A percentile compares a stretch with the other conserved stretches of the same genome.
Conservation (phyloP, 2,329 filamentous ascomycete genomes). For the Ophiostoma triangulosporum region DNA sequence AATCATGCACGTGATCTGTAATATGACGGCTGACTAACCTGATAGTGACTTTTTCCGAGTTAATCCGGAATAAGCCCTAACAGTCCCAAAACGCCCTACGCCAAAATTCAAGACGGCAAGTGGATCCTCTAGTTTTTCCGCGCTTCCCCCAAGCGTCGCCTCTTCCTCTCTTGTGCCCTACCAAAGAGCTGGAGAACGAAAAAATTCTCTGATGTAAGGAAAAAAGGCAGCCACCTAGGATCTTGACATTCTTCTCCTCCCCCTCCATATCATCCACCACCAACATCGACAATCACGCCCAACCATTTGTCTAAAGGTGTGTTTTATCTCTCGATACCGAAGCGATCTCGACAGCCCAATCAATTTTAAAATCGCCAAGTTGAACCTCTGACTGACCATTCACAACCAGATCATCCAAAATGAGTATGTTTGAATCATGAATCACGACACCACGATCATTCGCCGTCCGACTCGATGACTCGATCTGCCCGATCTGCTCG, state of each 20-base stretch:
- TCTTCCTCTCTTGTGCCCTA: background rate
- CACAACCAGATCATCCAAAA: slow-evolving; percentile 31
- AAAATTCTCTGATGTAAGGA: slow-evolving; percentile 5
- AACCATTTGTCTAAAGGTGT: slow-evolving; percentile 12
- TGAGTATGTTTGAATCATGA: slow-evolving; percentile 36
- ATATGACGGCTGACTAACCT: background rate
- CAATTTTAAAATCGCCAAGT: background rate
- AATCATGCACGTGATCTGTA: background rate
- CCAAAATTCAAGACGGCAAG: background rate
- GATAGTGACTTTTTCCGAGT: background rate
- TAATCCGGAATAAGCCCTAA: slow-evolving; percentile 7
- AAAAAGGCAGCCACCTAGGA: background rate
- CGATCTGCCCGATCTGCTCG: background rate
- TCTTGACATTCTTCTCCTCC: slow-evolving; percentile 3
- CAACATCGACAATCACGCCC: slow-evolving; percentile 9
- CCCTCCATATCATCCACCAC: slow-evolving; percentile 1
- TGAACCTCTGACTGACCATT: slow-evolving; percentile 8
- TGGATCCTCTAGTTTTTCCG: background rate
- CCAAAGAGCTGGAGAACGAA: background rate
- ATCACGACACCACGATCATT: background rate
- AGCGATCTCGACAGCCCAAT: background rate
- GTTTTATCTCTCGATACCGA: background rate
- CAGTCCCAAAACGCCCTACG: background rate
- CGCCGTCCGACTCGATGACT: background rate
- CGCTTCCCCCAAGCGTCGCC: background rate